Evolutionary conservation across 1,139 yeast species (phyloP).

Genomic region (Eremothecium sinecaudum): DNA sequence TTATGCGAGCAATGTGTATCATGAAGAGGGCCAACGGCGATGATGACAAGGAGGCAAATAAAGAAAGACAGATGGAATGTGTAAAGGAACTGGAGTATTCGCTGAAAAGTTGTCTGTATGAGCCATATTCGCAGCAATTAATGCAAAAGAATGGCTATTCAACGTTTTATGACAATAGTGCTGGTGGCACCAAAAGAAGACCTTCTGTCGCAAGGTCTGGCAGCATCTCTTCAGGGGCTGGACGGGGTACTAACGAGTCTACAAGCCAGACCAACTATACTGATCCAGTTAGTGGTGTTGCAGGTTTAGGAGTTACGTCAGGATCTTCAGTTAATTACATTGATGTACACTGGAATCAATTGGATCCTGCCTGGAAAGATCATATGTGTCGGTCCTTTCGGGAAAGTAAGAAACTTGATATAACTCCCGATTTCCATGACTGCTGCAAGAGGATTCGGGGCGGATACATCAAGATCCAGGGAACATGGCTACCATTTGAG

Average conservation of each 20-base stretch:
- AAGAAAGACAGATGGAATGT: conserved; percentile 8
- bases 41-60: conserved; percentile 1
- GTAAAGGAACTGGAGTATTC: conserved; percentile 14
- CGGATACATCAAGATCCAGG: conserved; percentile 87
- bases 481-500: conserved; percentile 81
- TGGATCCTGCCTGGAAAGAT: conserved; percentile 13
- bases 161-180: no score
- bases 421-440: conserved; percentile 18
- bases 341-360: conserved; percentile 28
- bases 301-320: no score
- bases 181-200: no score
- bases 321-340: conserved; percentile 19
- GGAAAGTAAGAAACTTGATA: background rate
- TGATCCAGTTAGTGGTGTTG: no score
- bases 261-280: no score
- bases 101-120: conserved; percentile 13
- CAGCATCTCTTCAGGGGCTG: no score
- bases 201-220: no score
- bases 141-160: no score
- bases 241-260: no score
- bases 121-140: conserved; percentile 2
- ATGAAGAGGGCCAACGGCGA: conserved; percentile 6
- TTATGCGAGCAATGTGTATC: conserved; percentile 23
- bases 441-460: conserved; percentile 75
- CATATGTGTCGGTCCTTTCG: conserved; percentile 6